Conservation (phyloP, 305 asterid species). For the Fraxinus paxiana region DNA sequence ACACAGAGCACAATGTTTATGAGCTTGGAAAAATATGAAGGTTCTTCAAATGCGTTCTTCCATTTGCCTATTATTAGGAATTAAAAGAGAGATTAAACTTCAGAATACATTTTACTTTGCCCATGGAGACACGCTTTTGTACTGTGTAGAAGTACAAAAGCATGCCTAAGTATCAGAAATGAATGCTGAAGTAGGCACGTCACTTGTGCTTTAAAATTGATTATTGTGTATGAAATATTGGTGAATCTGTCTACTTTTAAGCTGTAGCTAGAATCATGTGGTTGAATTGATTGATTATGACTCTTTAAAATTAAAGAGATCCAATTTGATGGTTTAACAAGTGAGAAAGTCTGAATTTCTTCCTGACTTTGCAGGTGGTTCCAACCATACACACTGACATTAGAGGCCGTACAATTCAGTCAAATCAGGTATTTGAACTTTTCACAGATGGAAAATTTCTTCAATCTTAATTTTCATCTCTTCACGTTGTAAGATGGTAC, state of each 20-base stretch:
- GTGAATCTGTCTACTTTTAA: background rate
- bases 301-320: background rate
- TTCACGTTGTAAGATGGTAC: slow-evolving; percentile 6
- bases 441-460: slow-evolving; percentile 14
- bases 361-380: slow-evolving; percentile 71
- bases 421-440: slow-evolving; percentile 69
- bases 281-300: background rate
- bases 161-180: background rate
- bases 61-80: background rate
- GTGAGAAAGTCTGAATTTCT: slow-evolving; percentile 11
- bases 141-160: background rate
- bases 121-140: background rate
- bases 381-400: slow-evolving; percentile 74
- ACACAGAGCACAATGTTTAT: background rate
- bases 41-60: background rate
- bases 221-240: background rate
- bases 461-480: background rate
- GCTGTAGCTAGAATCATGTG: background rate
- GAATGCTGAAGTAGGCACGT: background rate
- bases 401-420: slow-evolving; percentile 66
- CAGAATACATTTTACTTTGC: background rate
- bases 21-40: background rate
- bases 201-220: background rate
- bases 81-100: background rate
- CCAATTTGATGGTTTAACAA: slow-evolving; percentile 10